phyloP scores from a whole-genome alignment of 352 stramenopile genomes.

The Elongisporangium senticosum region DNA sequence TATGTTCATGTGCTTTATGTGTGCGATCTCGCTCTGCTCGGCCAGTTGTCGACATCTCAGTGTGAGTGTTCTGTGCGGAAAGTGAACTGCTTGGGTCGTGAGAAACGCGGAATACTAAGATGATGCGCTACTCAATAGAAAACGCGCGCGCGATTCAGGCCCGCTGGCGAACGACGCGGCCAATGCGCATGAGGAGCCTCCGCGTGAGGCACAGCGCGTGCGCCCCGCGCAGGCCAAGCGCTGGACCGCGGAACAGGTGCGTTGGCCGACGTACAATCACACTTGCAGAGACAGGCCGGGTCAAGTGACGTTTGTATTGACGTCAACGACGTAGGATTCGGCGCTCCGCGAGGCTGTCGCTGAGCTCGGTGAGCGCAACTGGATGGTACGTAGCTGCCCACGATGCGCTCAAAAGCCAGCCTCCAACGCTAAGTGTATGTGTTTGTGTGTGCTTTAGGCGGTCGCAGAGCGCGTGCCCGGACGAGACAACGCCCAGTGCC shows the following conservation, averaged over 20 bases:
- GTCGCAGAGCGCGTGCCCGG: slow-evolving; percentile 58
- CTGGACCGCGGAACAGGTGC: slow-evolving; percentile 72
- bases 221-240: slow-evolving; percentile 53
- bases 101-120: not conserved
- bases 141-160: slow-evolving; percentile 20
- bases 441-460: slow-evolving; percentile 15
- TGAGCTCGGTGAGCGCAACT: slow-evolving; percentile 81
- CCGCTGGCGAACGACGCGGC: slow-evolving; percentile 8
- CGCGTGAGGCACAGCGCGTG: slow-evolving; percentile 41
- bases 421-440: not conserved
- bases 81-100: not conserved
- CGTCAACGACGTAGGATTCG: slow-evolving; percentile 45
- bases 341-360: slow-evolving; percentile 71
- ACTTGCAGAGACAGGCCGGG: not conserved
- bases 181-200: slow-evolving; percentile 17
- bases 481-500: slow-evolving; percentile 75
- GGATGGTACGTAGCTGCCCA: slow-evolving; percentile 50
- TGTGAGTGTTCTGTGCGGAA: not conserved
- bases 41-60: not conserved
- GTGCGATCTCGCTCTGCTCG: not conserved
- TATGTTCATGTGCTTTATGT: not conserved
- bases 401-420: not conserved
- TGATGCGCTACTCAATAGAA: slow-evolving; percentile 11
- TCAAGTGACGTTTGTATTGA: slow-evolving; percentile 1
- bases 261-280: not conserved